These are phyloP conservation scores for Lasiosphaeria miniovina DNA, from an alignment of 495 filamentous ascomycete genomes.

Conservation along the genomic window DNA sequence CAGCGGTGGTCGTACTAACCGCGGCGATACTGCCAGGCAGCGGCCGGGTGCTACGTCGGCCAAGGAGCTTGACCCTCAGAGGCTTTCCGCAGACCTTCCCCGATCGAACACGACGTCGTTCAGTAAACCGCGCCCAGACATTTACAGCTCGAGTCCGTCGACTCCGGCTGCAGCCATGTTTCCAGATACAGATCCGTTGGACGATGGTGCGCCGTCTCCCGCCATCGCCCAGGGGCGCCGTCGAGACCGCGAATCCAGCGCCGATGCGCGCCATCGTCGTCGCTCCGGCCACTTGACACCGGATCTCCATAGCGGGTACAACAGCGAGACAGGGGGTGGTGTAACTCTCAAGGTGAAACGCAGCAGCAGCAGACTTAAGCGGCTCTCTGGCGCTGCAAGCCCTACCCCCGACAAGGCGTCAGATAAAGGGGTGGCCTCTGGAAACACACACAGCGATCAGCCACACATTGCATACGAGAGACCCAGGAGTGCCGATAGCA, in stretches of 20 bases:
- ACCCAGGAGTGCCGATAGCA: constrained; percentile 75
- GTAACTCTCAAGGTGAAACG: constrained; percentile 37
- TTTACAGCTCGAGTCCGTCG: constrained; percentile 19
- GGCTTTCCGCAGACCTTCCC: constrained; percentile 26
- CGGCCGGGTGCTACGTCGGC: constrained; percentile 20
- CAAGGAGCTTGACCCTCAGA: constrained; percentile 23
- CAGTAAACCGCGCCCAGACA: constrained; percentile 20
- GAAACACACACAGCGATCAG: constrained; percentile 26
- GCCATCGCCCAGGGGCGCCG: constrained; percentile 57
- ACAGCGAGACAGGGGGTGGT: constrained; percentile 42
- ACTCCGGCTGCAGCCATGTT: constrained; percentile 27
- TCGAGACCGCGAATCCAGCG: constrained; percentile 42
- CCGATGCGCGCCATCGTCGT: constrained; percentile 35
- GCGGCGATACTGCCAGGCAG: constrained; percentile 19
- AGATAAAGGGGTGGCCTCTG: constrained; percentile 27
- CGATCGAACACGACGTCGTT: constrained; percentile 16
- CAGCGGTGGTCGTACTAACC: constrained; percentile 15
- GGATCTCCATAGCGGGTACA: constrained; percentile 38
- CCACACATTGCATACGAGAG: constrained; percentile 51
- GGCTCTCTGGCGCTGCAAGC: constrained; percentile 43
- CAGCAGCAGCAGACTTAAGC: constrained; percentile 48
- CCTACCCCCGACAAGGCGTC: constrained; percentile 34
- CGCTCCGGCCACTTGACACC: constrained; percentile 41
- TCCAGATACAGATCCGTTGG: constrained; percentile 28
- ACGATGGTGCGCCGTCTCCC: constrained; percentile 69